Conservation (phyloP, 2,329 filamentous ascomycete species). For the Knoxdaviesia proteae region DNA sequence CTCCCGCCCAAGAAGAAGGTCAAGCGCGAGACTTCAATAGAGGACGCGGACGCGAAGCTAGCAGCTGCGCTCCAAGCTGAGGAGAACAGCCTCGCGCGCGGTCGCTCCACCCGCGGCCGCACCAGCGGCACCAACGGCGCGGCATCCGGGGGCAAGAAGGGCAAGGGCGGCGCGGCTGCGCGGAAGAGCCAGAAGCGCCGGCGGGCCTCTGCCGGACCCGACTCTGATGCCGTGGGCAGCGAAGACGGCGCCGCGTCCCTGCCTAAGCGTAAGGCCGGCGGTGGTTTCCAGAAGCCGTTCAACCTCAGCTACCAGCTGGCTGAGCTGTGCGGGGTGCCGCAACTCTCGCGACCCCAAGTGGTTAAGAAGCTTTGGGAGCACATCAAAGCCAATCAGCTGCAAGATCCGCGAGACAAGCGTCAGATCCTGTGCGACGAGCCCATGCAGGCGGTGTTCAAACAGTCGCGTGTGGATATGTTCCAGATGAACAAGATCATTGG, state of each 20-base stretch:
- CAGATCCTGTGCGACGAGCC: conserved; percentile 84
- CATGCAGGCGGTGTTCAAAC: conserved; percentile 83
- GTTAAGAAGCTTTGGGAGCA: conserved; percentile 95
- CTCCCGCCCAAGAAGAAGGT: conserved; percentile 11
- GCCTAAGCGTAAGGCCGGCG: conserved; percentile 63
- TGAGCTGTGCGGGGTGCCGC: conserved; percentile 47
- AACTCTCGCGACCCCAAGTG: conserved; percentile 79
- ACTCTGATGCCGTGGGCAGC: conserved; percentile 37
- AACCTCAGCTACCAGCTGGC: conserved; percentile 49
- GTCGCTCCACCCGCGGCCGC: conserved; percentile 58
- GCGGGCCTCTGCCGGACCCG: conserved; percentile 61
- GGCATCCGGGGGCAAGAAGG: conserved; percentile 32
- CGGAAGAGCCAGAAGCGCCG: conserved; percentile 64
- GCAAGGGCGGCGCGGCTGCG: conserved; percentile 40
- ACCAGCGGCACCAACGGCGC: conserved; percentile 30
- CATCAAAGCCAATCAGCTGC: conserved; percentile 71
- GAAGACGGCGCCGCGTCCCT: conserved; percentile 21
- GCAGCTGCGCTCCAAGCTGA: conserved; percentile 82
- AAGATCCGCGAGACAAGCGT: conserved; percentile 78
- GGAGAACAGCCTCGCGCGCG: conserved; percentile 51
- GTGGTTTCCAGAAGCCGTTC: conserved; percentile 82
- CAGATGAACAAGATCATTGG: conserved; percentile 96
- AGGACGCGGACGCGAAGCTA: conserved; percentile 68
- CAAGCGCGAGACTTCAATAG: conserved; percentile 30
- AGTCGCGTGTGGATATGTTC: conserved; percentile 90